Base-by-base conservation (phyloP, 2,329 filamentous ascomycete species). In the Ceratocystis ficicola region DNA sequence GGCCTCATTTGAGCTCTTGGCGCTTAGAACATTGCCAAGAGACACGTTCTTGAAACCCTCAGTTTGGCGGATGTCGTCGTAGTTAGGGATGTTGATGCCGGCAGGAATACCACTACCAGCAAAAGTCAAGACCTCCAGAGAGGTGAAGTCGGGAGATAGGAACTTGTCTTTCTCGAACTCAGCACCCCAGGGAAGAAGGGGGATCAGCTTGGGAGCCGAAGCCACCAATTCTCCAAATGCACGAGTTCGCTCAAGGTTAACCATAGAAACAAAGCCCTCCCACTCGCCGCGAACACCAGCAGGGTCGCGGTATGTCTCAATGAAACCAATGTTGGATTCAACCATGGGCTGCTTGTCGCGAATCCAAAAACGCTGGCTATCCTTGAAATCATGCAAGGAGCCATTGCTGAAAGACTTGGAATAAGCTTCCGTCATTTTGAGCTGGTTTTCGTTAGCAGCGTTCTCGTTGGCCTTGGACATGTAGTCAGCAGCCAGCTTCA, bases 151-250 rank as follows among this genome's bases (percentile, higher is more conserved):
- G 0, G 94, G 94, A 64, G 90, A 93, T 44, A 95, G 77, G 76
- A 99, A 99, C 72, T 88, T 91, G 78, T 96, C 92, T 76, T 97
- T 97, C 74, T 99, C 94, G 70, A 97, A 99, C 0, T 90, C 88
- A 60, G 83, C 82, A 44, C 80, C 79, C 94, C 94, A 99, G 0
- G 94, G 94, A 15, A 99, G 79, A 69, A 95, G 85, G 5, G 91
- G 90, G 63, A 99, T 96, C 73, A 96, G 86, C 59, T 80, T 79
- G 10, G 91, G 88, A 0, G 94, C 92, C 30, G 86, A 86, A 22
- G 86, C 81, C 3, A 97, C 94, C 1, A 97, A 83, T 70, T 88
- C 87, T 6, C 87, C 88, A 73, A 97, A 97, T 0, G 92, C 90
- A 67, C 83, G 83, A 0, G 93, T 99, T 22, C 93, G 86, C 74